Base-by-base conservation (phyloP, 192 early-diverging fungal genomes). In the Backusella mclennaniae region DNA sequence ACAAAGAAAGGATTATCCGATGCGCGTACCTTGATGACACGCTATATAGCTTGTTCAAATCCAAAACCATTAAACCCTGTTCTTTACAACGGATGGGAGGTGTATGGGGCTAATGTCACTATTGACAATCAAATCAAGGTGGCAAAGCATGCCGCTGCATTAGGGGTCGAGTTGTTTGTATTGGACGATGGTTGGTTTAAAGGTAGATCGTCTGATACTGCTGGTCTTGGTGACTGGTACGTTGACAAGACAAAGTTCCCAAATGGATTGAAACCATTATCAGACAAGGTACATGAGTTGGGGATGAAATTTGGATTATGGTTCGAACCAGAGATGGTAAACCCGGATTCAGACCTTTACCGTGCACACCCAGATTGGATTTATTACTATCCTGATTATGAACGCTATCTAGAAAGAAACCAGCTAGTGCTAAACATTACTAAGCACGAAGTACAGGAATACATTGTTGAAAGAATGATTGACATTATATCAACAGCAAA, bases 301-400 rank as follows among this genome's bases (percentile, higher is more conserved):
- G 73, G 73, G 4, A 79, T 79, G 78, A 38, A 69, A 14, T 79
- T 79, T 38, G 78, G 78, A 15, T 46, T 79, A 12, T 79, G 78
- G 78, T 69, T 79, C 17, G 73, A 79, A 15, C 78, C 78, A 26
- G 78, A 79, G 14, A 79, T 75, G 78, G 73, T 79, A 15, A 79
- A 75, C 29, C 31, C 35, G 23, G 73, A 79, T 38, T 79, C 78
- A 21, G 44, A 74, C 21, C 42, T 79, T 15, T 79, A 74, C 1
- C 72, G 78, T n/a, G 53, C 15, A 11, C 72, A 79, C 42, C 78
- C 78, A 7, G 73, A 74, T 29, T 79, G 78, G 72, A 68, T 79
- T 9, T 79, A 79, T 44, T 68, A 79, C 56, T 74, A 79, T 35
- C 19, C 19, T 49, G 77, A 78, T 17, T 36, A 73, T 31, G 12